These are phyloP conservation scores for Boletus insuetus DNA, from an alignment of 768 basidiomycete species.

Conservation along the genomic window DNA sequence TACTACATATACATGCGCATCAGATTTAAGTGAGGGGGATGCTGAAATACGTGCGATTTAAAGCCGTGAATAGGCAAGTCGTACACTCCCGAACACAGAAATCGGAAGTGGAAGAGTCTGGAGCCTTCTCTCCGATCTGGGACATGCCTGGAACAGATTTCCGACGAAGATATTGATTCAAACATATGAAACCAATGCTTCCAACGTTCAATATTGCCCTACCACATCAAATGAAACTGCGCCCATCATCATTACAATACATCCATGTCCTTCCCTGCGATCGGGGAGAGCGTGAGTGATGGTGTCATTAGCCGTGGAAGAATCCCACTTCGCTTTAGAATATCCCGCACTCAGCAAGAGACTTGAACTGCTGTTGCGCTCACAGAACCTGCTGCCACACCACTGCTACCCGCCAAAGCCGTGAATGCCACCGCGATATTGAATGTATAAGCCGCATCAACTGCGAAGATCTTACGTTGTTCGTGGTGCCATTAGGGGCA, in stretches of 20 bases:
- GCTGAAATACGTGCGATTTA: neutral
- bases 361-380: neutral
- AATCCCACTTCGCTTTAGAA: neutral
- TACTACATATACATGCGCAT: neutral
- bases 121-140: neutral
- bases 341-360: neutral
- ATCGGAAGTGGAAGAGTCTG: neutral
- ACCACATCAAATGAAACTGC: neutral
- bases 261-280: neutral
- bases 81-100: neutral
- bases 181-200: too few species aligned
- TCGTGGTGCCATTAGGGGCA: neutral
- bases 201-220: too few species aligned
- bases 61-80: neutral
- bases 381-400: neutral
- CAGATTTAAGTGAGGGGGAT: neutral
- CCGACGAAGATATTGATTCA: neutral
- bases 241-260: neutral
- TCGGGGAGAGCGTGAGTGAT: neutral
- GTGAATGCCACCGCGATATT: neutral
- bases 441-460: neutral
- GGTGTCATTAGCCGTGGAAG: neutral
- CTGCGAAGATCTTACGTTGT: neutral
- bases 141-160: neutral
- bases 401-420: neutral